Conservation (phyloP, 495 filamentous ascomycete genomes). For the Penicillium malachiteum region DNA sequence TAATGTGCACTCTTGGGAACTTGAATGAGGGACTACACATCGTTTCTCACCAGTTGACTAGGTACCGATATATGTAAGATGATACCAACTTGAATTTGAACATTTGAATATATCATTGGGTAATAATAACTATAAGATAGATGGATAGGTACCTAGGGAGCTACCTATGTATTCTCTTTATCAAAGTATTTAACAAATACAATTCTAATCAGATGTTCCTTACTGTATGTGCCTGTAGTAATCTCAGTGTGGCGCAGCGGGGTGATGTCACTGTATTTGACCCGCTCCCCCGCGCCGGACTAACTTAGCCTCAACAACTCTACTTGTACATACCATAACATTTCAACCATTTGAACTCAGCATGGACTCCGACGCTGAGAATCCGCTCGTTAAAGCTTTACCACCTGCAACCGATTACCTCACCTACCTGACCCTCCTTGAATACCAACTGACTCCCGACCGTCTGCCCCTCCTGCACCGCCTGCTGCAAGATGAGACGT, state of each 20-base stretch:
- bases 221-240: no score
- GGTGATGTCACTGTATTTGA: constrained; percentile 10
- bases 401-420: constrained; percentile 79
- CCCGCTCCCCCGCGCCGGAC: constrained; percentile 3
- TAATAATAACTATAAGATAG: no score
- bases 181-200: no score
- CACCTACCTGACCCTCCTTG: constrained; percentile 84
- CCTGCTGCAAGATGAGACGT: constrained; percentile 75
- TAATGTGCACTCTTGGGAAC: no score
- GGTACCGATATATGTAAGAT: no score
- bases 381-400: constrained; percentile 49
- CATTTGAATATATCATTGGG: no score
- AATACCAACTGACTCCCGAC: constrained; percentile 76
- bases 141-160: no score
- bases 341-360: background rate
- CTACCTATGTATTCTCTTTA: no score
- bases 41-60: no score
- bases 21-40: no score
- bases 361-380: constrained; percentile 21
- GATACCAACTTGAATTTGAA: no score
- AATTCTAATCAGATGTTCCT: no score
- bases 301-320: constrained; percentile 1
- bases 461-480: constrained; percentile 74
- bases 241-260: background rate
- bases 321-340: constrained; percentile 5